Evolutionary conservation across 1,284 basidiomycete species (phyloP).

Genomic region (Ganoderma boninense): DNA sequence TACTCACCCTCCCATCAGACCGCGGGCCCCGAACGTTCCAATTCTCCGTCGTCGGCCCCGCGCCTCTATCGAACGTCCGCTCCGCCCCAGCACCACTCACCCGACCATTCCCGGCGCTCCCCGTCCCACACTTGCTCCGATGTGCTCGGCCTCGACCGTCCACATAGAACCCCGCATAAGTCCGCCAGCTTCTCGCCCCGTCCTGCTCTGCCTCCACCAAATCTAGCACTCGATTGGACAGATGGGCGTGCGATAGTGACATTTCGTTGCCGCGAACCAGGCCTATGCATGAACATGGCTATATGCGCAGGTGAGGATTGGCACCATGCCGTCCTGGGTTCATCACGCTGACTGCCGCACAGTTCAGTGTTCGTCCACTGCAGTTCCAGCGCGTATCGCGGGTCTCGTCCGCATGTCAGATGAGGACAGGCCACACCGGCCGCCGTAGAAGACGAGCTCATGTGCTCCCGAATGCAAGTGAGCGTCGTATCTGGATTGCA

Average conservation of each 20-base stretch:
- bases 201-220: not conserved
- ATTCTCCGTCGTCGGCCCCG: not conserved
- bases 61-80: slow-evolving; percentile 5
- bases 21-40: not conserved
- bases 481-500: not conserved
- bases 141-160: not conserved
- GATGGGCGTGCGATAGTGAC: not conserved
- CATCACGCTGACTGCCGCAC: not conserved
- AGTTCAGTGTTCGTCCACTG: not conserved
- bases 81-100: not conserved
- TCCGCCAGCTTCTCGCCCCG: not conserved
- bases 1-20: not conserved
- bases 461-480: slow-evolving; percentile 1
- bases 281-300: not conserved
- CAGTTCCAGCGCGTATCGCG: not conserved
- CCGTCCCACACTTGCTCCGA: not conserved
- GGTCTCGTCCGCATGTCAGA: not conserved
- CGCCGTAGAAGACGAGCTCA: not conserved
- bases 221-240: not conserved
- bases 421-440: not conserved
- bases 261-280: not conserved
- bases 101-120: slow-evolving; percentile 1
- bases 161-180: not conserved
- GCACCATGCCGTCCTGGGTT: not conserved
- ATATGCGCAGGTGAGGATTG: not conserved